These are phyloP conservation scores for Fomes fomentarius DNA, from an alignment of 1,284 basidiomycete genomes.

Conservation along the genomic window DNA sequence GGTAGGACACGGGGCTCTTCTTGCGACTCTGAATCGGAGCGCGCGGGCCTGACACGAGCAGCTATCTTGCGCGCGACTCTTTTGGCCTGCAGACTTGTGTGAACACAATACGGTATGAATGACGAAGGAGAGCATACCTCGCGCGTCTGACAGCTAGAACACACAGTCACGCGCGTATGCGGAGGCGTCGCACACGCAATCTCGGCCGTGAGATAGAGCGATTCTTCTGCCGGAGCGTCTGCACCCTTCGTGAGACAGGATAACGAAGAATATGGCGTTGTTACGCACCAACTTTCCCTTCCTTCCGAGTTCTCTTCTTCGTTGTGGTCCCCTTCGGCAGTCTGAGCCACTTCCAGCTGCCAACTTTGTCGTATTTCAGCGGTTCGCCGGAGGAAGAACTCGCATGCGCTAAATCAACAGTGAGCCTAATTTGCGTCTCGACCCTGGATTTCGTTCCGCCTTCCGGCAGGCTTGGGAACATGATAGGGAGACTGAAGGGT, in stretches of 20 bases:
- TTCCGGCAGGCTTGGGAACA: slow-evolving; percentile 85
- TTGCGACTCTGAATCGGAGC: slow-evolving; percentile 74
- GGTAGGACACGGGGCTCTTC: slow-evolving; percentile 51
- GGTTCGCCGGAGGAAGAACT: slow-evolving; percentile 62
- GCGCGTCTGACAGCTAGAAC: slow-evolving; percentile 81
- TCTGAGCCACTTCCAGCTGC: slow-evolving; percentile 84
- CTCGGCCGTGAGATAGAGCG: slow-evolving; percentile 67
- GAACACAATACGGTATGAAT: slow-evolving; percentile 14
- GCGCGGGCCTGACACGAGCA: slow-evolving; percentile 73
- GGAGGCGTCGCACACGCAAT: slow-evolving; percentile 81
- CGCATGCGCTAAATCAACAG: slow-evolving; percentile 73
- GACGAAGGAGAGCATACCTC: slow-evolving; percentile 57
- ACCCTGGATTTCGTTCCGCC: slow-evolving; percentile 91
- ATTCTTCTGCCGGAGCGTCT: slow-evolving; percentile 76
- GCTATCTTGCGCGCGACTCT: slow-evolving; percentile 87
- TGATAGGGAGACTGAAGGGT: slow-evolving; percentile 63
- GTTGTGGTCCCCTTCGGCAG: slow-evolving; percentile 80
- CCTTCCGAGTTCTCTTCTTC: slow-evolving; percentile 82
- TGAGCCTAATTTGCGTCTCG: slow-evolving; percentile 89
- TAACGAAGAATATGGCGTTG: background rate
- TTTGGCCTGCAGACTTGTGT: slow-evolving; percentile 62
- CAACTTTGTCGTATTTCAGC: slow-evolving; percentile 70
- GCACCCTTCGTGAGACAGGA: slow-evolving; percentile 29
- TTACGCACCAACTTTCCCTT: slow-evolving; percentile 77
- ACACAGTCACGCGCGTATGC: slow-evolving; percentile 78